Evolutionary conservation across 2,329 filamentous ascomycete species (phyloP), one percentile per base, ranked within the genome.

Genomic region (Monosporascus sp.): DNA sequence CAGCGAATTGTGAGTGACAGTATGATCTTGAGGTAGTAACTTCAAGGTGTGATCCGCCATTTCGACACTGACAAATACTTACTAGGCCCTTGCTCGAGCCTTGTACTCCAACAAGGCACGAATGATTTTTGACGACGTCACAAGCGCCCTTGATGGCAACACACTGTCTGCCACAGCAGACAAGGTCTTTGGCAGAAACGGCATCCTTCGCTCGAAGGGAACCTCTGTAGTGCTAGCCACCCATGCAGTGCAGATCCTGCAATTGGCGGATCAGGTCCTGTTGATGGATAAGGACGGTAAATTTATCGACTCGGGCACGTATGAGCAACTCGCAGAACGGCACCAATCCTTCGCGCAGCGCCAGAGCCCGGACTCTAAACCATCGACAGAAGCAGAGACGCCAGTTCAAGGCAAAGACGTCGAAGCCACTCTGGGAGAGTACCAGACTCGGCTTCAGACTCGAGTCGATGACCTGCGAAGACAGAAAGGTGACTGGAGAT

Each of bases 401-500:
- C 5, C 24, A 26, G 24, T 26, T 6, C 24, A 5, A 26, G 24
- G 24, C 24, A 26, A 26, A 26, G 24, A 26, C 24, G 24, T 26
- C 24, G 24, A 26, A 26, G 24, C 24, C 24, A 26, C 24, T 26
- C 24, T 26, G 24, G 24, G 5, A 26, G 24, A 26, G 24, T 26
- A 26, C 24, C 24, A 26, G 24, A 26, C 24, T 26, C 24, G 24
- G 24, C 24, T 26, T 26, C 24, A 26, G 5, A 26, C 24, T 26
- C 24, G 24, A 5, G 24, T 26, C 24, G 38, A 46, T 19, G 50
- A 51, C 26, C 17, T 51, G 40, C 50, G 50, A 51, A 26, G 50
- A 22, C 41, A 47, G 14, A 51, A 51, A 34, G 50, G 50, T 17
- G 50, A 51, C 41, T 51, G 50, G 50, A 46, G 43, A n/a, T 51